These are phyloP conservation scores for Colletotrichum camelliae DNA, from an alignment of 2,329 filamentous ascomycete genomes.

Conservation along the genomic window DNA sequence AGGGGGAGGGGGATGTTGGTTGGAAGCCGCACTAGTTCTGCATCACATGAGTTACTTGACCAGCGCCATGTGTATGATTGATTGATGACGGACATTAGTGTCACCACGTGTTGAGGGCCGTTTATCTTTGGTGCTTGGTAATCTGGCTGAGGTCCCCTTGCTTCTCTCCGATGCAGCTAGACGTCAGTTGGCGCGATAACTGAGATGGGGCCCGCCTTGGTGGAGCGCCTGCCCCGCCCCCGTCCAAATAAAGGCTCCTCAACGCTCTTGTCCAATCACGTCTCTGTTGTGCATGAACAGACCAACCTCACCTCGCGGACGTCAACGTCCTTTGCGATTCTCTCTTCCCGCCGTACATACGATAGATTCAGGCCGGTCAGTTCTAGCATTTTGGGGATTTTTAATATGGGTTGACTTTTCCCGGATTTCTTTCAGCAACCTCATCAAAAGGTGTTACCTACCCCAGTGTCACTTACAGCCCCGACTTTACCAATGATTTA, in stretches of 20 bases:
- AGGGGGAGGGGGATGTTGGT: neutral
- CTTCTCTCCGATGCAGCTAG: neutral
- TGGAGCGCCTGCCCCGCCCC: neutral
- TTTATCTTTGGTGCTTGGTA: conserved; percentile 14
- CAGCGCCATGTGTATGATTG: neutral
- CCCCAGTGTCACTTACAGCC: neutral
- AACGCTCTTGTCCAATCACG: neutral
- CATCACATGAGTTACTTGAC: conserved; percentile 1
- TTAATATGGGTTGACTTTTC: neutral
- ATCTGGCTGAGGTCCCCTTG: neutral
- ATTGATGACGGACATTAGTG: neutral
- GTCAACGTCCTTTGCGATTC: neutral
- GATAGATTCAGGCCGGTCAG: too few species aligned
- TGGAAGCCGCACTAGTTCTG: neutral
- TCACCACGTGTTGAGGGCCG: neutral
- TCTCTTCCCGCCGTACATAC: too few species aligned
- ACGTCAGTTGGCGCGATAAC: neutral
- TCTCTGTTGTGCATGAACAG: neutral
- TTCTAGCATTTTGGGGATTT: neutral
- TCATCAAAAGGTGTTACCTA: neutral
- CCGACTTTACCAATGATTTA: neutral
- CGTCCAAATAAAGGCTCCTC: neutral
- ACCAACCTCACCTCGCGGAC: neutral
- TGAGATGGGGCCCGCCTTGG: neutral
- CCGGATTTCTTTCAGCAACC: neutral